Base-by-base conservation (phyloP, 2,329 filamentous ascomycete genomes). In the Neopestalotiopsis sp. region DNA sequence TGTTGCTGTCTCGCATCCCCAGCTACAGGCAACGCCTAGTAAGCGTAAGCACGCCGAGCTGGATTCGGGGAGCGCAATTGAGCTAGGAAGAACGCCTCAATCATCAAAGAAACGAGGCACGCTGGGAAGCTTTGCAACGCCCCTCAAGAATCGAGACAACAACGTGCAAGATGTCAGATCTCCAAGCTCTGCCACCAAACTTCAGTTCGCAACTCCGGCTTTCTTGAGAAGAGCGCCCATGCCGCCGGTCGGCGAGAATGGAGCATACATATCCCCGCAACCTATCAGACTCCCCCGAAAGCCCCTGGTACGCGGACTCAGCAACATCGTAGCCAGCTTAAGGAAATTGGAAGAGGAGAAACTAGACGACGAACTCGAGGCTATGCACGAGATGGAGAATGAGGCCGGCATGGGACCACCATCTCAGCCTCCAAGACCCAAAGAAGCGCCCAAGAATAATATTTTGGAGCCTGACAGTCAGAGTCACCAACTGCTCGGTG, bases 311-410 rank as follows among this genome's bases (percentile, higher is more conserved):
- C 86, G 91, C 68, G 92, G 91, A 34, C 80, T 96, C 67, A 95
- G 92, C 77, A 90, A 89, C 71, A 91, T 95, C 72, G 90, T 95
- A 28, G 90, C 91, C 24, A 88, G 88, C 30, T 82, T 95, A 72
- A 86, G 91, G 70, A 90, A 89, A 75, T 84, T 93, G 67, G 90
- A 94, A 76, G 91, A 94, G 66, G 88, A 92, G 59, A 83, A 84
- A 20, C 82, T 91, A 67, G 92, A 94, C 65, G 92, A 95, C 32
- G 92, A 95, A 42, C 81, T 93, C 70, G 92, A 94, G 7, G 89
- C 91, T 1, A 81, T 95, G 76, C 86, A 87, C n/a, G 93, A 94
- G 76, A 82, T 91, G 74, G 92, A 95, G 77, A 78, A 81, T 34
- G 86, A 84, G 49, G 78, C 75, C n/a, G 72, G 66, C 6, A 69